phyloP scores from a whole-genome alignment of 345 rosid species.

The Populus euphratica region DNA sequence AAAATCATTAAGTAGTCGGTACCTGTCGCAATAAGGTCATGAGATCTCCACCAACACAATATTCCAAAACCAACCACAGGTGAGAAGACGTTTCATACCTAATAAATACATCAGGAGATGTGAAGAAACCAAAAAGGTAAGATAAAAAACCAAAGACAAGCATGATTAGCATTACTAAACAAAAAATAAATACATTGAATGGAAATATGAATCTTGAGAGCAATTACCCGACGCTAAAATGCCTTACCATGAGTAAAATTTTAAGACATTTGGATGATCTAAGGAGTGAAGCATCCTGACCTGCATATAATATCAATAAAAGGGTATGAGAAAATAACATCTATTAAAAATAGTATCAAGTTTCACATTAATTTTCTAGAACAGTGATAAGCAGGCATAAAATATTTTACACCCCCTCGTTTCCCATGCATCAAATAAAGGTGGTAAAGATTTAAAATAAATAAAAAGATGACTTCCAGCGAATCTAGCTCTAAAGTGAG shows the following conservation, averaged over 20 bases:
- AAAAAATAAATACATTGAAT: not conserved
- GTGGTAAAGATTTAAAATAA: not conserved
- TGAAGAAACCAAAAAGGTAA: not conserved
- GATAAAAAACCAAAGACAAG: not conserved
- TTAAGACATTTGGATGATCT: constrained; percentile 72
- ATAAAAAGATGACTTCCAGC: not conserved
- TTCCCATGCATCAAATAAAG: not conserved
- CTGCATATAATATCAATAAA: constrained; percentile 37
- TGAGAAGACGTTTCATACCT: constrained; percentile 99
- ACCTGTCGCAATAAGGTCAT: constrained; percentile 86
- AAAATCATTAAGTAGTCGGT: constrained; percentile 8
- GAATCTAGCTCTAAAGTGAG: not conserved
- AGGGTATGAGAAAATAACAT: not conserved
- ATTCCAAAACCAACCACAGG: constrained; percentile 96
- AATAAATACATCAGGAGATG: constrained; percentile 2
- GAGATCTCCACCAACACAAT: constrained; percentile 94
- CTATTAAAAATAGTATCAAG: not conserved
- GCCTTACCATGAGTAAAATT: constrained; percentile 78
- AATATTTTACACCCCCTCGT: not conserved
- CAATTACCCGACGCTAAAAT: not conserved
- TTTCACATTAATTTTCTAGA: not conserved
- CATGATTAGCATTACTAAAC: not conserved
- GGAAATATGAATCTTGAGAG: not conserved
- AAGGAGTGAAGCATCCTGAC: constrained; percentile 87
- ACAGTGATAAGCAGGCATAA: not conserved